Evolutionary conservation across 768 basidiomycete species (phyloP).

Genomic region (Pleurotus citrinopileatus): DNA sequence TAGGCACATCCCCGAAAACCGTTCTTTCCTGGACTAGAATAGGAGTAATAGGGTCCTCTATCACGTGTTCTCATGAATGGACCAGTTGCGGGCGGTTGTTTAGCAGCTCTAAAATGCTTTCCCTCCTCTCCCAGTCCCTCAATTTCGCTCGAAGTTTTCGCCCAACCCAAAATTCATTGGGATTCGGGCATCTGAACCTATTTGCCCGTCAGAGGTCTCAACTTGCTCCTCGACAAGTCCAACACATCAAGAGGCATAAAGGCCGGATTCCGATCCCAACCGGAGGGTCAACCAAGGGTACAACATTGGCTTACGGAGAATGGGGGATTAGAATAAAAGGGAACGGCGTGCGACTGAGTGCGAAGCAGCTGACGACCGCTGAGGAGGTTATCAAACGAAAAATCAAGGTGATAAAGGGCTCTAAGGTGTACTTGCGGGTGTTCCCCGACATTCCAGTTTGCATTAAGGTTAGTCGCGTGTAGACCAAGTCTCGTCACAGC

Average conservation of each 20-base stretch:
- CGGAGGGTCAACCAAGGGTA: slow-evolving; percentile 92
- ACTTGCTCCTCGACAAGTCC: slow-evolving; percentile 81
- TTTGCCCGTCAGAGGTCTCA: slow-evolving; percentile 51
- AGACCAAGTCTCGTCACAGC: neutral
- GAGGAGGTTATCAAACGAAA: slow-evolving; percentile 89
- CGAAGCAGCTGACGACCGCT: slow-evolving; percentile 85
- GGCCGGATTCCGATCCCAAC: slow-evolving; percentile 81
- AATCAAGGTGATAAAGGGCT: slow-evolving; percentile 85
- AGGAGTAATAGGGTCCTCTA: no score
- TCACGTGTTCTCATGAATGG: neutral
- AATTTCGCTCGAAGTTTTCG: neutral
- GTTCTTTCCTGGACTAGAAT: no score
- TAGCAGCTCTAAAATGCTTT: neutral
- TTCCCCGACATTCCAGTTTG: slow-evolving; percentile 98
- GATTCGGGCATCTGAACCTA: slow-evolving; percentile 30
- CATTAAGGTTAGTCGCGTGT: slow-evolving; percentile 64
- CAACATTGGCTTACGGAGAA: slow-evolving; percentile 87
- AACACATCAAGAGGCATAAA: slow-evolving; percentile 88
- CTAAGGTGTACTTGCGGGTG: slow-evolving; percentile 81
- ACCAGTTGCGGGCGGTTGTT: neutral
- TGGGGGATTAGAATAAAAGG: slow-evolving; percentile 91
- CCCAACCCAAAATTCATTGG: slow-evolving; percentile 1
- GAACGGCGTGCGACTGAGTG: slow-evolving; percentile 75
- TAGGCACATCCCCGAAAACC: no score
- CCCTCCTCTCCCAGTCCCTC: slow-evolving; percentile 4